Evolutionary conservation across 768 basidiomycete genomes (phyloP).

Genomic region (Boletus vinaceobasis): DNA sequence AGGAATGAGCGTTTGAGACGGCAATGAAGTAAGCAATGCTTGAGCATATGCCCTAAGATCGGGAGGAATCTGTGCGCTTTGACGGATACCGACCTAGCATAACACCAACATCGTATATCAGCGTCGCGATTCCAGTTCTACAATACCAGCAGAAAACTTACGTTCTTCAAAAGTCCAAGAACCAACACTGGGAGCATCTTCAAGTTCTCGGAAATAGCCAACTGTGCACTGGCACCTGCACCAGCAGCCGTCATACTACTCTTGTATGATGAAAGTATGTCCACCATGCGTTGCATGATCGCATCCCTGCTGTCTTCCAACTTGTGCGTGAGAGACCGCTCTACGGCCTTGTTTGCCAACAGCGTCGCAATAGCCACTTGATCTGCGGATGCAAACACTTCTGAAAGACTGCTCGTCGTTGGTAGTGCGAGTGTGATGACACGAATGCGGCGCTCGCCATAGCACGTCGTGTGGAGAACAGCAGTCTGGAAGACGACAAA

Average conservation of each 20-base stretch:
- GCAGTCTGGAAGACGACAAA: conserved; percentile 95
- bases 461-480: conserved; percentile 91
- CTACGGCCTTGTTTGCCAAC: conserved; percentile 90
- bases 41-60: conserved; percentile 96
- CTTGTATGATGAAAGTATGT: conserved; percentile 87
- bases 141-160: conserved; percentile 35
- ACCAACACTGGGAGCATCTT: conserved; percentile 90
- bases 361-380: conserved; percentile 83
- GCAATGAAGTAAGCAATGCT: conserved; percentile 84
- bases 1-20: conserved; percentile 86
- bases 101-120: not conserved
- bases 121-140: not conserved
- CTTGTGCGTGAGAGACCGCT: conserved; percentile 79
- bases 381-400: conserved; percentile 87
- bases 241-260: conserved; percentile 94
- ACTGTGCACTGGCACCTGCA: conserved; percentile 88
- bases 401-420: conserved; percentile 82
- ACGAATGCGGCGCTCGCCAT: conserved; percentile 88
- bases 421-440: conserved; percentile 87
- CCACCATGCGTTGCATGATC: conserved; percentile 78
- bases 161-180: conserved; percentile 92
- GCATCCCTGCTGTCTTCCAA: conserved; percentile 87
- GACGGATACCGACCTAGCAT: conserved; percentile 81
- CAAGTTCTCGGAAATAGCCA: conserved; percentile 90
- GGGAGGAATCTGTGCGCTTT: conserved; percentile 95